These are phyloP conservation scores for Aspergillus campestris DNA, from an alignment of 495 filamentous ascomycete genomes.

Conservation along the genomic window DNA sequence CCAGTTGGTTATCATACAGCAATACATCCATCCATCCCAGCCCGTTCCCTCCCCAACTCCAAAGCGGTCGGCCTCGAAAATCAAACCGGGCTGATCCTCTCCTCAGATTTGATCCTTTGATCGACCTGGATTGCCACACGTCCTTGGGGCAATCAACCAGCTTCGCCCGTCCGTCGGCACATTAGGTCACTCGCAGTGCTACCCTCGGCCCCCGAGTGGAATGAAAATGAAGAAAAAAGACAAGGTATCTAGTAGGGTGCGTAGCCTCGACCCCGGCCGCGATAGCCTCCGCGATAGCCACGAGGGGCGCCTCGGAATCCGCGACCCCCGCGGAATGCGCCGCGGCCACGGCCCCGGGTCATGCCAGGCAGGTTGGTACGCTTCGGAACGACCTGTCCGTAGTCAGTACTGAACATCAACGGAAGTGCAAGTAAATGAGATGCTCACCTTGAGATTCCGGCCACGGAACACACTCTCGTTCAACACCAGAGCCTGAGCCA, in stretches of 20 bases:
- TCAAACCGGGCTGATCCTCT: too few species aligned
- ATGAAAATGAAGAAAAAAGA: background rate
- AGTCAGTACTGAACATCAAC: too few species aligned
- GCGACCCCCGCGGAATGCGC: slow-evolving; percentile 58
- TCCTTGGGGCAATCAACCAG: too few species aligned
- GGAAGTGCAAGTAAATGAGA: background rate
- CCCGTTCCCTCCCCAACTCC: slow-evolving; percentile 22
- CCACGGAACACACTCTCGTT: slow-evolving; percentile 97
- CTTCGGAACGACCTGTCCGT: slow-evolving; percentile 76
- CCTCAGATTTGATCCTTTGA: too few species aligned
- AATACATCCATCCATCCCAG: slow-evolving; percentile 20
- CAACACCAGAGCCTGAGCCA: slow-evolving; percentile 86
- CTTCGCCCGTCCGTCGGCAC: background rate
- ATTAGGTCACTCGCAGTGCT: background rate
- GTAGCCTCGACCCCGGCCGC: slow-evolving; percentile 68
- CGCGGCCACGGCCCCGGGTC: slow-evolving; percentile 71
- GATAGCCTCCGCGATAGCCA: slow-evolving; percentile 75
- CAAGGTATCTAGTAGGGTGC: slow-evolving; percentile 58
- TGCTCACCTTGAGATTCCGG: slow-evolving; percentile 78
- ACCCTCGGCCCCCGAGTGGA: too few species aligned
- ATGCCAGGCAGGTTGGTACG: slow-evolving; percentile 95
- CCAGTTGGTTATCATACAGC: slow-evolving; percentile 25
- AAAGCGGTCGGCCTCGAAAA: slow-evolving; percentile 16
- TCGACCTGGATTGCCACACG: too few species aligned
- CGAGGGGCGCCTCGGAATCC: slow-evolving; percentile 55